Percentiles rank a stretch among this genome's conserved stretches.
Conservation (phyloP, 2,329 filamentous ascomycete species). For the Fusarium aywerte region DNA sequence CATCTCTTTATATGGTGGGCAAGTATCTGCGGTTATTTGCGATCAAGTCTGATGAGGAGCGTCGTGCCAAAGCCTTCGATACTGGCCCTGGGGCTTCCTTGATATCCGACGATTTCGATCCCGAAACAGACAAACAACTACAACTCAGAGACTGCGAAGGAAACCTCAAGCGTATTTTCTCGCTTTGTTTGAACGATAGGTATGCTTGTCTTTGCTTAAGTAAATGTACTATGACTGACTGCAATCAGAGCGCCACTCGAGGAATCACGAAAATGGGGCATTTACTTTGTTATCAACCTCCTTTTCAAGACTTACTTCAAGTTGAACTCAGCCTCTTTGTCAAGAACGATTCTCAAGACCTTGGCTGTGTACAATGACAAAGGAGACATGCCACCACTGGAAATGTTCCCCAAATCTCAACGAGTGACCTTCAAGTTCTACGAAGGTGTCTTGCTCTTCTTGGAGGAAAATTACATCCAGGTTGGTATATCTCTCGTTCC, state of each 20-base stretch:
- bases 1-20: slow-evolving; percentile 86
- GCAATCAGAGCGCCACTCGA: slow-evolving; percentile 73
- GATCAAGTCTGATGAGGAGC: slow-evolving; percentile 85
- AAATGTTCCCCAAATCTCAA: slow-evolving; percentile 86
- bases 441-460: slow-evolving; percentile 88
- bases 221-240: slow-evolving; percentile 5
- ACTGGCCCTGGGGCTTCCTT: slow-evolving; percentile 54
- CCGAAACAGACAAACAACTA: slow-evolving; percentile 79
- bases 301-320: slow-evolving; percentile 99
- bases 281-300: slow-evolving; percentile 93
- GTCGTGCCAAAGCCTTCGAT: slow-evolving; percentile 52
- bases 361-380: slow-evolving; percentile 76
- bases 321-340: slow-evolving; percentile 88
- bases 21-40: slow-evolving; percentile 90
- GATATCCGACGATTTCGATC: slow-evolving; percentile 85
- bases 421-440: slow-evolving; percentile 98
- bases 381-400: slow-evolving; percentile 82
- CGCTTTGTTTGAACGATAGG: slow-evolving; percentile 89
- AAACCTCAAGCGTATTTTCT: slow-evolving; percentile 91
- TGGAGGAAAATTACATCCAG: slow-evolving; percentile 91
- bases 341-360: slow-evolving; percentile 87
- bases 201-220: slow-evolving; percentile 52
- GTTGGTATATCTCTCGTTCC: slow-evolving; percentile 54
- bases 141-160: slow-evolving; percentile 91
- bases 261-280: slow-evolving; percentile 96